phyloP scores from a whole-genome alignment of 2,329 filamentous ascomycete species.

The Penicillium aurantiogriseum region DNA sequence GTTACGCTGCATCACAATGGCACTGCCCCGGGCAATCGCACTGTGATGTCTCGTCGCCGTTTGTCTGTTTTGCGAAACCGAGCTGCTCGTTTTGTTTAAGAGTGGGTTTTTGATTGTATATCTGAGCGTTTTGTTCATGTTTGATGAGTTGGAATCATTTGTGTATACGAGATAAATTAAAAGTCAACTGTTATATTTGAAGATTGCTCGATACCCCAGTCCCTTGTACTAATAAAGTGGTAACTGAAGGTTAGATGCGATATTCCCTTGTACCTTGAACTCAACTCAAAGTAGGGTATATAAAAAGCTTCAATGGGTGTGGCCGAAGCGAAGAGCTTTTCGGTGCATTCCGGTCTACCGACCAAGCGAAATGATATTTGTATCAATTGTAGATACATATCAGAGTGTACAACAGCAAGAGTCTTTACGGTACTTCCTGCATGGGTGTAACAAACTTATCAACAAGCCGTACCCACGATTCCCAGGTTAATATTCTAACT shows the following conservation, averaged over 20 bases:
- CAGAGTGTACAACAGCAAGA: background rate
- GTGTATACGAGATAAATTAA: slow-evolving; percentile 13
- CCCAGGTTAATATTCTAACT: background rate
- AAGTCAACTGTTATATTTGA: background rate
- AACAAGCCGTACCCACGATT: background rate
- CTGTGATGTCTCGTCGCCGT: slow-evolving; percentile 19
- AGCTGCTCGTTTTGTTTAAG: slow-evolving; percentile 1
- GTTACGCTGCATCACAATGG: slow-evolving; percentile 13
- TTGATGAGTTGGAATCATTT: slow-evolving; percentile 7
- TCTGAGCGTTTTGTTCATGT: slow-evolving; percentile 7
- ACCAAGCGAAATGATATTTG: background rate
- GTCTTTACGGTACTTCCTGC: background rate
- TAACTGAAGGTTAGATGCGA: background rate
- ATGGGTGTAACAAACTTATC: background rate
- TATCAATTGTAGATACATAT: background rate
- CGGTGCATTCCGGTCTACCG: background rate
- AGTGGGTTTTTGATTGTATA: background rate
- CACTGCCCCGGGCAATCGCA: slow-evolving; percentile 14
- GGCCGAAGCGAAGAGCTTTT: background rate
- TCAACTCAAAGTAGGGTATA: background rate
- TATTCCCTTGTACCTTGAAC: background rate
- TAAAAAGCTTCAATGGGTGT: background rate
- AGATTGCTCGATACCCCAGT: background rate
- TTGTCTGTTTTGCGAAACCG: slow-evolving; percentile 24
- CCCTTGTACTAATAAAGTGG: too few species aligned